Conservation (phyloP, 176 grass and related monocot species). For the Lolium rigidum region DNA sequence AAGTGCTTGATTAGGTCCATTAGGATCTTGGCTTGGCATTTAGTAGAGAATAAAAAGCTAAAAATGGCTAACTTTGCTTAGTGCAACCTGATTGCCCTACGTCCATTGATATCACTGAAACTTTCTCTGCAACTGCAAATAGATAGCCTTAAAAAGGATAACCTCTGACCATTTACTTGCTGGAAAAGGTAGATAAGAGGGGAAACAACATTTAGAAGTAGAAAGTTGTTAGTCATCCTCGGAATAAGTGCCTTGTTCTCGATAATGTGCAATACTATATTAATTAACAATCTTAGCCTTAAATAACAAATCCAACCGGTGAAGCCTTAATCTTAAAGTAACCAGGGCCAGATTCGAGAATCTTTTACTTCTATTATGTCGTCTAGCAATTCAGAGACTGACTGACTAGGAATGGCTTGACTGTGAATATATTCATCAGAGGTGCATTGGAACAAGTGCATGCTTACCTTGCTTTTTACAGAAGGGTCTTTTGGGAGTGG, state of each 20-base stretch:
- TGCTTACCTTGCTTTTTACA: constrained; percentile 26
- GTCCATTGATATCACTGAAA: neutral
- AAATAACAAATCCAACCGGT: constrained; percentile 22
- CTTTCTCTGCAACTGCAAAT: neutral
- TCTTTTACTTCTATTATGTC: constrained; percentile 69
- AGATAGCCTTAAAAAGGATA: constrained; percentile 23
- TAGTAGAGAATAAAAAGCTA: constrained; percentile 27
- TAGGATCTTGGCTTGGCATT: constrained; percentile 33
- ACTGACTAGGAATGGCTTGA: neutral
- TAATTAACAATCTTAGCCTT: neutral
- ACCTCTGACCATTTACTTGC: constrained; percentile 34
- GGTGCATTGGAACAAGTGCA: constrained; percentile 22
- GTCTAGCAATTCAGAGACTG: constrained; percentile 31
- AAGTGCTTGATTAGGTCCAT: constrained; percentile 19
- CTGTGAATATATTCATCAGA: constrained; percentile 32
- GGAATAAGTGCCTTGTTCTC: constrained; percentile 32
- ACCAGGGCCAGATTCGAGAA: constrained; percentile 38
- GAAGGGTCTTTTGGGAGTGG: constrained; percentile 36
- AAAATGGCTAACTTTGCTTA: constrained; percentile 31
- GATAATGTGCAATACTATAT: constrained; percentile 39
- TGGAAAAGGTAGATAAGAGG: constrained; percentile 31
- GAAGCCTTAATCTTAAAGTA: constrained; percentile 44
- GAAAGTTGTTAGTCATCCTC: constrained; percentile 59
- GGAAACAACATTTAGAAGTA: constrained; percentile 28
- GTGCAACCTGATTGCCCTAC: constrained; percentile 10